Percentiles rank a stretch among this genome's conserved stretches.
These are phyloP conservation scores for Alternaria sp. DNA, from an alignment of 2,329 filamentous ascomycete species.

Conservation along the genomic window DNA sequence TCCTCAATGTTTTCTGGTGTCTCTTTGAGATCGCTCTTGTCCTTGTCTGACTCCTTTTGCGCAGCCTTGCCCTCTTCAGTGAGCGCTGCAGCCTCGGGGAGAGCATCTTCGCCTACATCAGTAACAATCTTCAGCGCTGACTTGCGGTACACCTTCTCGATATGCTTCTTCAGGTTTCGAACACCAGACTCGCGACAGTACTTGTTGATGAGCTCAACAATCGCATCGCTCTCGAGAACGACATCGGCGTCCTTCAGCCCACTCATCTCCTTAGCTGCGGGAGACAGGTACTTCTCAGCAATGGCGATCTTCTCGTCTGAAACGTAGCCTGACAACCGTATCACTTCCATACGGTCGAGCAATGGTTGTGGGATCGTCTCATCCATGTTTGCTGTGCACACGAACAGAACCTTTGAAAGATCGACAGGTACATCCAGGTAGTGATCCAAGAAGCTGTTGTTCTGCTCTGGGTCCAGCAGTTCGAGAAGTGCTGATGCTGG, in stretches of 20 bases:
- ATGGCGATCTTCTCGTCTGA: constrained; percentile 99
- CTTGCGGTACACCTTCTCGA: constrained; percentile 98
- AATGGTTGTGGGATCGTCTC: constrained; percentile 95
- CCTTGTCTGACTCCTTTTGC: constrained; percentile 72
- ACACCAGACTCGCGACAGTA: constrained; percentile 98
- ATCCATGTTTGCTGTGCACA: constrained; percentile 98
- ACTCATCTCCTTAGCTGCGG: constrained; percentile 91
- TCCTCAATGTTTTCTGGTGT: constrained; percentile 63
- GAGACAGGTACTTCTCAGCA: constrained; percentile 88
- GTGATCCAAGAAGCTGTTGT: constrained; percentile 95
- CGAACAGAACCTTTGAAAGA: constrained; percentile 95
- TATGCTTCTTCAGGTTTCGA: constrained; percentile 98
- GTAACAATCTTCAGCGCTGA: constrained; percentile 96
- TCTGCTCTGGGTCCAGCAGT: constrained; percentile 94
- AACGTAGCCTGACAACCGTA: constrained; percentile 94
- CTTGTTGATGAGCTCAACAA: constrained; percentile 96
- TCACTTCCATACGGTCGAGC: constrained; percentile 96
- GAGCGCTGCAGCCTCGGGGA: constrained; percentile 80
- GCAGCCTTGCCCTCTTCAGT: constrained; percentile 86
- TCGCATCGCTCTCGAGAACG: constrained; percentile 82
- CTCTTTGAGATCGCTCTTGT: constrained; percentile 68
- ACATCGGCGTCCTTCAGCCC: constrained; percentile 91
- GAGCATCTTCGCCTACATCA: constrained; percentile 83
- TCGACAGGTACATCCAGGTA: constrained; percentile 99
- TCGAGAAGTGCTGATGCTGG: constrained; percentile 93